A percentile compares a stretch with the other conserved stretches of the same genome.
Conservation (phyloP, 306 rosid genomes). For the Leucaena leucocephala region DNA sequence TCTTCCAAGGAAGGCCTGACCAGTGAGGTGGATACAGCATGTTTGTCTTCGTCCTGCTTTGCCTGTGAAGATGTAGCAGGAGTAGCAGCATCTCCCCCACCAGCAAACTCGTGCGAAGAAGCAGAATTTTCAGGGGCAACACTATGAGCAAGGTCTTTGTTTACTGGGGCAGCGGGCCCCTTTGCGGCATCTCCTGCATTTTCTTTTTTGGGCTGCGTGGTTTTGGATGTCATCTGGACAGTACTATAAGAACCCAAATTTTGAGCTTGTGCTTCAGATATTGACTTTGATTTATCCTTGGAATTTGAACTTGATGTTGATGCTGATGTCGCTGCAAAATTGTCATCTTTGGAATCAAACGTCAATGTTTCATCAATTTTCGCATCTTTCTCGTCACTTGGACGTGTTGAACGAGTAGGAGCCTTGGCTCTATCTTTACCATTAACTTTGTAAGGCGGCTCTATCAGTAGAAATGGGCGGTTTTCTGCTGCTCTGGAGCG, state of each 20-base stretch:
- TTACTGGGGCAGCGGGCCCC: constrained; percentile 42
- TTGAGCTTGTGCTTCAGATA: constrained; percentile 47
- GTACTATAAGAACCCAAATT: constrained; percentile 40
- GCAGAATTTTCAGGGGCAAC: constrained; percentile 40
- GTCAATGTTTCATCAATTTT: constrained; percentile 52
- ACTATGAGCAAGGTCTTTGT: constrained; percentile 43
- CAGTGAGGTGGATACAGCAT: constrained; percentile 42
- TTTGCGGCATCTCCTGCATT: constrained; percentile 47
- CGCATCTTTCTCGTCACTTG: constrained; percentile 69
- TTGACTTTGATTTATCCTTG: constrained; percentile 46
- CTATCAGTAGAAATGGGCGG: constrained; percentile 74
- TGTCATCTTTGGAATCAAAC: constrained; percentile 57
- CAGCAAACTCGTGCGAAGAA: constrained; percentile 41
- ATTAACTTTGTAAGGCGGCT: constrained; percentile 75
- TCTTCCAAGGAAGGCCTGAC: constrained; percentile 68
- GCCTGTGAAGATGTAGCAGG: constrained; percentile 42
- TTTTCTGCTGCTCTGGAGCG: constrained; percentile 55
- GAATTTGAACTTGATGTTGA: constrained; percentile 41
- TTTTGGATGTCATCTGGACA: constrained; percentile 51
- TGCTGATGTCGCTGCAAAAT: constrained; percentile 36
- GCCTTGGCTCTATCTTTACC: constrained; percentile 76
- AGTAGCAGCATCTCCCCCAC: constrained; percentile 49
- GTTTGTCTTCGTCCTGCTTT: constrained; percentile 67
- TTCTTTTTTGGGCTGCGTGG: constrained; percentile 53
- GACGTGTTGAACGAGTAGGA: constrained; percentile 52